Percentiles rank a stretch among this genome's conserved stretches.
These are phyloP conservation scores for Setaria italica DNA, from an alignment of 202 grass and related monocot species.

Conservation along the genomic window DNA sequence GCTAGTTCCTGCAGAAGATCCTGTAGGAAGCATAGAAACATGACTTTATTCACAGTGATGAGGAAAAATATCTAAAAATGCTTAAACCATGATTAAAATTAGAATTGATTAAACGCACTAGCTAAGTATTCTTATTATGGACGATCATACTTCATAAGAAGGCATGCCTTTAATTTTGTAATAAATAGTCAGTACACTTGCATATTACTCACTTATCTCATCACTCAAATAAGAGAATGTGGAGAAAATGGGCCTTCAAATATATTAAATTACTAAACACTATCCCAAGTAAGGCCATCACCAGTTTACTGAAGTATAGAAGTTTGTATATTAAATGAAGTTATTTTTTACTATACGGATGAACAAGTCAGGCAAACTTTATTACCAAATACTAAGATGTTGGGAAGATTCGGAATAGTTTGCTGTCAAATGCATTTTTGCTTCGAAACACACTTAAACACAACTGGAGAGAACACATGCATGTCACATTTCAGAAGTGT, in stretches of 20 bases:
- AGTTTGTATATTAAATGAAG: not conserved
- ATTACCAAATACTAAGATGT: not conserved
- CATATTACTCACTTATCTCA: not conserved
- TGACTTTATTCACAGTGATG: not conserved
- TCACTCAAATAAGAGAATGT: not conserved
- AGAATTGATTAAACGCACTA: not conserved
- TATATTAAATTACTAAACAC: not conserved
- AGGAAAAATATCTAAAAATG: not conserved
- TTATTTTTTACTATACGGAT: not conserved
- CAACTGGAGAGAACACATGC: not conserved
- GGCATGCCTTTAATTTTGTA: not conserved
- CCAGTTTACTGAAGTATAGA: not conserved
- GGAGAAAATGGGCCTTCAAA: not conserved
- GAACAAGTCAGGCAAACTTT: not conserved
- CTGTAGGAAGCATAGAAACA: conserved; percentile 22
- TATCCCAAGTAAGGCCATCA: not conserved
- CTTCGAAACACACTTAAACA: conserved; percentile 28
- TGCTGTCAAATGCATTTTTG: not conserved
- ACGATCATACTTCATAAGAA: not conserved
- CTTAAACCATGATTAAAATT: not conserved
- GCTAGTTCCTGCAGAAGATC: conserved; percentile 29
- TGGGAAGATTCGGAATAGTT: not conserved
- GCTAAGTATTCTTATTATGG: not conserved
- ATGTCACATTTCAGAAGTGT: conserved; percentile 24
- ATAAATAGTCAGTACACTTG: not conserved